These are phyloP conservation scores for Solanum hybrid DNA, from an alignment of 305 asterid genomes.

Conservation along the genomic window DNA sequence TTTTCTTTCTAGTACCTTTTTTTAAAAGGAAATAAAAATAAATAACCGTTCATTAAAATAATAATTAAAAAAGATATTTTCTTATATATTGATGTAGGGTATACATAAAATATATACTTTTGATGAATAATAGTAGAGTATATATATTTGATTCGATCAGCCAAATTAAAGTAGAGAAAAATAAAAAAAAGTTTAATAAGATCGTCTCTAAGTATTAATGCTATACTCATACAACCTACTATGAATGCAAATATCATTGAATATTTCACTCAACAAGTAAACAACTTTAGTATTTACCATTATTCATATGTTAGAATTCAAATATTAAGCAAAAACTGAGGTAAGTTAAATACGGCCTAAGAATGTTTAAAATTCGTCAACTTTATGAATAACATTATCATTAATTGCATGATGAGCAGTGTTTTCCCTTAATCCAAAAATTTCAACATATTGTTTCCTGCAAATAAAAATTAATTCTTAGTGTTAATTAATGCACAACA, in stretches of 20 bases:
- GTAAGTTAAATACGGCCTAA: background rate
- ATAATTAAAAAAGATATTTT: background rate
- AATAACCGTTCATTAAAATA: background rate
- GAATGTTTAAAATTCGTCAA: background rate
- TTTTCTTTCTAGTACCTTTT: background rate
- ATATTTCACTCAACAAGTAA: background rate
- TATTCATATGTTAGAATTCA: background rate
- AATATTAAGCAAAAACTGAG: background rate
- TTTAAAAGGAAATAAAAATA: background rate
- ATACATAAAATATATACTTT: background rate
- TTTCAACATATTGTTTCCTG: constrained; percentile 62
- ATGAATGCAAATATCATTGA: background rate
- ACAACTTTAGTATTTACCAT: background rate
- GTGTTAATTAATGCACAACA: background rate
- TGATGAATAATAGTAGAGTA: background rate
- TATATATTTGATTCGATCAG: background rate
- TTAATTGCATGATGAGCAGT: constrained; percentile 30
- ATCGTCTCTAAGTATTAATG: background rate
- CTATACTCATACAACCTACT: background rate
- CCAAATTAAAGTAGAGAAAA: too few species aligned
- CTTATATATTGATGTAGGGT: background rate
- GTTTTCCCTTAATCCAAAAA: constrained; percentile 26
- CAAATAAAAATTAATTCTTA: background rate
- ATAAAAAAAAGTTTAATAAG: background rate
- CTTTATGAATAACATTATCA: constrained; percentile 16